Evolutionary conservation across 1,284 basidiomycete genomes (phyloP), one percentile per base, ranked within the genome.

Genomic region (Erythrobasidium hasegawianum): DNA sequence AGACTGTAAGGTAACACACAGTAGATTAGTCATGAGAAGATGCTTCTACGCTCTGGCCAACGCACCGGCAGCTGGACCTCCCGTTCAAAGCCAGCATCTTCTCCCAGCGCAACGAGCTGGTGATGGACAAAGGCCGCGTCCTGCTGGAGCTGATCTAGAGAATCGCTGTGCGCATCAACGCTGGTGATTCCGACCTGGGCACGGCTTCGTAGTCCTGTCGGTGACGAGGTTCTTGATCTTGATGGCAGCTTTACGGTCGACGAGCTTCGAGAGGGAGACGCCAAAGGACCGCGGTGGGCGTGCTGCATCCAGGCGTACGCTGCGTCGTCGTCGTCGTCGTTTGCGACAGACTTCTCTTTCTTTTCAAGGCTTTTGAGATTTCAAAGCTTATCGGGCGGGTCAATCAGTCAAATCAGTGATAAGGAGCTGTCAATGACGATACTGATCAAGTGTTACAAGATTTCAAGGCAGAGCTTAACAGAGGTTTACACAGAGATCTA

Each of bases 151-250:
- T 41, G n/a, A n/a, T n/a, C 57, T 20, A 59, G 20, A 14, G 20
- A 26, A 47, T 65, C 62, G 27, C 53, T 57, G n/a, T 57, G 55
- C 29, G 56, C 62, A 22, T 65, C 62, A 9, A 58, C 29, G 29
- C 27, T 41, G 43, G 55, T 57, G 16, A 65, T 24, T 16, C 55
- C 62, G 4, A 65, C 62, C 47, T 38, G 43, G 33, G 62, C 55
- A 20, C 38, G 49, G 11, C 50, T 57, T 26, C 62, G 55, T 18
- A 65, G 49, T 8, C 62, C 24, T 20, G 62, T 49, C 13, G 62
- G 62, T 14, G 62, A 65, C 1, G 43, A 33, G 8, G 62, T 24
- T 20, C 62, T 49, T 38, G 61, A 56, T 20, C 62, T 49, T 38
- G 61, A 56, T 11, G 62, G 53, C 20, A 57, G 53, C 22, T 27